phyloP scores from a whole-genome alignment of 805 yeast species.

The Saturnispora sekii region DNA sequence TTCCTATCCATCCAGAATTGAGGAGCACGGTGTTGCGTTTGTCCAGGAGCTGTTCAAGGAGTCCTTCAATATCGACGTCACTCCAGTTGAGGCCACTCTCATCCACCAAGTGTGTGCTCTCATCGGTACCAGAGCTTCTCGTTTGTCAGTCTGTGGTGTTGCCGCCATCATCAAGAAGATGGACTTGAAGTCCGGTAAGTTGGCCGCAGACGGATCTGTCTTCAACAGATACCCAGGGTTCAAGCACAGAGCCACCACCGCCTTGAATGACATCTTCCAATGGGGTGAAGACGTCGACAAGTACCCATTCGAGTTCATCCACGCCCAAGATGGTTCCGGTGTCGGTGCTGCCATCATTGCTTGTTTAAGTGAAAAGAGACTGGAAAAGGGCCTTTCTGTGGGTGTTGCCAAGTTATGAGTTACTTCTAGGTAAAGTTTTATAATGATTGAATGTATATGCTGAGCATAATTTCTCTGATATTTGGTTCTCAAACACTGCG shows the following conservation, averaged over 20 bases:
- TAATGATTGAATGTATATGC: neutral
- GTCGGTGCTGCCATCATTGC: slow-evolving; percentile 98
- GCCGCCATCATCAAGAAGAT: slow-evolving; percentile 90
- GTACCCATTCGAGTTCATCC: slow-evolving; percentile 21
- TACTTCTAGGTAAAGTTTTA: neutral
- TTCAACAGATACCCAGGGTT: slow-evolving; percentile 90
- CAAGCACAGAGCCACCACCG: slow-evolving; percentile 80
- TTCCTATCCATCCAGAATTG: slow-evolving; percentile 77
- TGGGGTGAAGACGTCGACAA: slow-evolving; percentile 38
- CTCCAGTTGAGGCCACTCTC: slow-evolving; percentile 69
- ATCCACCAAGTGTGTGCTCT: slow-evolving; percentile 77
- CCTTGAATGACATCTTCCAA: slow-evolving; percentile 78
- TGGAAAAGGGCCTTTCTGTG: slow-evolving; percentile 49
- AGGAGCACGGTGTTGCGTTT: slow-evolving; percentile 76
- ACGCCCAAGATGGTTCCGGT: slow-evolving; percentile 87
- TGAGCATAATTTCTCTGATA: neutral
- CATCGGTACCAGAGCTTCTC: slow-evolving; percentile 86
- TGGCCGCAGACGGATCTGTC: slow-evolving; percentile 97
- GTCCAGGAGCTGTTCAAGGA: slow-evolving; percentile 56
- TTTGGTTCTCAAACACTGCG: too few relatives aligned
- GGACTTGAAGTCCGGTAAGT: slow-evolving; percentile 64
- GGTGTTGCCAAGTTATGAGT: slow-evolving; percentile 11
- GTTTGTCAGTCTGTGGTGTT: slow-evolving; percentile 88
- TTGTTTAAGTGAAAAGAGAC: slow-evolving; percentile 79
- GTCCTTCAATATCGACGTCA: slow-evolving; percentile 53